A percentile compares a stretch with the other conserved stretches of the same genome.
These are phyloP conservation scores for Camellia sinensis DNA, from an alignment of 148 eudicot species.

Conservation along the genomic window DNA sequence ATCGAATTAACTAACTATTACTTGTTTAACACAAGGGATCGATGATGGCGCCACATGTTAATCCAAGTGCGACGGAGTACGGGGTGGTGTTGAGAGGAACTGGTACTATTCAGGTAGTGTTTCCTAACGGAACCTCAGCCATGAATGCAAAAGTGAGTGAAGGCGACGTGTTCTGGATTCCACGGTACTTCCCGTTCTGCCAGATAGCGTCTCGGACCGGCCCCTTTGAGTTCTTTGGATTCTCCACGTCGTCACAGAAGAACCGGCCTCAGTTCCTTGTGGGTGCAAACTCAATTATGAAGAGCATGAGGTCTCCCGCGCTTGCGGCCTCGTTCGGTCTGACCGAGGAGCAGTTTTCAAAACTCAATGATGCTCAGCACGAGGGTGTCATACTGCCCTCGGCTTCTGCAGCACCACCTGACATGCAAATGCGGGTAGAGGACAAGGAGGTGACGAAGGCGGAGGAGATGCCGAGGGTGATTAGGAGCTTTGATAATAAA, in stretches of 20 bases:
- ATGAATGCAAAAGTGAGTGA: slow-evolving; percentile 61
- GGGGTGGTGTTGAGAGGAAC: slow-evolving; percentile 60
- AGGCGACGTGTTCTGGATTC: slow-evolving; percentile 81
- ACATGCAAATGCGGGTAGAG: slow-evolving; percentile 1
- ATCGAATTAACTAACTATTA: background rate
- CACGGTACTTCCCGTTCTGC: slow-evolving; percentile 86
- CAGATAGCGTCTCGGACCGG: slow-evolving; percentile 77
- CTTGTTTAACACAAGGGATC: slow-evolving; percentile 43
- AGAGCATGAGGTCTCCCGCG: slow-evolving; percentile 60
- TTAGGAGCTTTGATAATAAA: slow-evolving; percentile 21
- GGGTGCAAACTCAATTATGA: slow-evolving; percentile 57
- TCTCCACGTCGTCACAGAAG: slow-evolving; percentile 60
- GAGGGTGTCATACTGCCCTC: slow-evolving; percentile 63
- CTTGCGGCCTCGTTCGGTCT: slow-evolving; percentile 71
- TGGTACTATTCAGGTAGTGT: slow-evolving; percentile 71
- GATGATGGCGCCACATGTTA: slow-evolving; percentile 94
- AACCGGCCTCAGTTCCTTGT: slow-evolving; percentile 81
- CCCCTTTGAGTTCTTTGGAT: slow-evolving; percentile 87
- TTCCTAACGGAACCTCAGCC: slow-evolving; percentile 74
- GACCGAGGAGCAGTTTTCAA: slow-evolving; percentile 38
- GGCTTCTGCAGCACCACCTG: slow-evolving; percentile 43
- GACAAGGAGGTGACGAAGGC: slow-evolving; percentile 1
- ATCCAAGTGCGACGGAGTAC: slow-evolving; percentile 76
- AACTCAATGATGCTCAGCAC: slow-evolving; percentile 47
- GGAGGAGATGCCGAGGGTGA: slow-evolving; percentile 22